A percentile compares a stretch with the other conserved stretches of the same genome.
Conservation (phyloP, 2,329 filamentous ascomycete species). For the Pleomassaria siparia region DNA sequence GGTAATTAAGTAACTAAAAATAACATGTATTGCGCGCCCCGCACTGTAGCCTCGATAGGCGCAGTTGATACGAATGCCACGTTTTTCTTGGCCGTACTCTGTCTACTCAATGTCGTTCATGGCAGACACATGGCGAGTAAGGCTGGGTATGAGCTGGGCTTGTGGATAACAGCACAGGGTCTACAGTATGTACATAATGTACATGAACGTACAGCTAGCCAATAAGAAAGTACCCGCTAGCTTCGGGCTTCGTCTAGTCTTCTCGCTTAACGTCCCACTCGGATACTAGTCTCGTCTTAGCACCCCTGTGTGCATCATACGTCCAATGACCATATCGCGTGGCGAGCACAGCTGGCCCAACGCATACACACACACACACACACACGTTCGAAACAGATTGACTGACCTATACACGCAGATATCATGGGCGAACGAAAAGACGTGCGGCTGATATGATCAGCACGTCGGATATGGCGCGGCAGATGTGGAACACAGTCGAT, state of each 20-base stretch:
- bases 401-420: background rate
- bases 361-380: background rate
- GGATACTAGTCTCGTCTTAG: slow-evolving; percentile 5
- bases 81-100: background rate
- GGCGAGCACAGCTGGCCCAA: background rate
- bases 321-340: slow-evolving; percentile 1
- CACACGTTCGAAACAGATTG: background rate
- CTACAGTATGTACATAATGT: background rate
- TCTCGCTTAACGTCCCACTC: slow-evolving; percentile 5
- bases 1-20: background rate
- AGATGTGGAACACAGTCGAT: background rate
- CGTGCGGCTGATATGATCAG: slow-evolving; percentile 1
- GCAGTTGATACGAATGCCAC: background rate
- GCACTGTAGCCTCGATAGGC: background rate
- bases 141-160: too few relatives aligned
- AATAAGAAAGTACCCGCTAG: slow-evolving; percentile 9
- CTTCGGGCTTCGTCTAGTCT: slow-evolving; percentile 5
- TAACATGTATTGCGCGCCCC: background rate
- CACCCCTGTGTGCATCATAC: slow-evolving; percentile 6
- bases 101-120: background rate
- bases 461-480: background rate
- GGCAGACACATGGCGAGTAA: background rate
- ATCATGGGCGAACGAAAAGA: background rate
- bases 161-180: too few relatives aligned
- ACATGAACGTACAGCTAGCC: slow-evolving; percentile 3